Base-by-base conservation (phyloP, 139 green algal genomes). In the Zygnema cylindricum region DNA sequence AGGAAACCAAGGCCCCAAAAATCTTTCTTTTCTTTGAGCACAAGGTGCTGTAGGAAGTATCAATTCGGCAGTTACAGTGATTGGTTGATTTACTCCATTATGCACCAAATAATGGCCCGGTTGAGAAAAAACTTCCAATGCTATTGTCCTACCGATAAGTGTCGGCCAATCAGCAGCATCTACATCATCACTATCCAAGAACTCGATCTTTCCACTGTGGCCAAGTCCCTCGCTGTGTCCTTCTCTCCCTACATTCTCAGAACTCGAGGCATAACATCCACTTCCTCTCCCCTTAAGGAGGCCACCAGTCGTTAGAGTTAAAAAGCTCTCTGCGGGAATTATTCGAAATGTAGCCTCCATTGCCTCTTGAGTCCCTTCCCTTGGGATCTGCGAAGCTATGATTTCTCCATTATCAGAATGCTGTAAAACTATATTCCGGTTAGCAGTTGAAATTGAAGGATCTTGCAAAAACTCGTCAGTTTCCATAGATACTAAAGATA, bases 331-430 rank as follows among this genome's bases (percentile, higher is more conserved):
- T 79, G 75, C 16, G 22, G 43, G 42, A 22, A 84, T 63, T 2
- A 87, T 38, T 23, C 81, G 69, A 7, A 87, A 87, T 22, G 63
- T 87, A 21, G 81, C 55, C 30, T 35, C 35, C 36, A 69, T 69
- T 2, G 81, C 81, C 32, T 87, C 81, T 36, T 87, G 38, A 35
- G 81, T 87, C 36, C 81, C 81, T 33, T 87, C 81, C 32, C 55
- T 38, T 41, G 81, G 81, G 7, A 16, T 77, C 11, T 55, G 77
- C 41, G 7, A 43, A 49, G 71, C 71, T 57, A 25, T 7, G 40
- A 79, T 16, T 16, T 79, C 38, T 25, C 39, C 71, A 7, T 25
- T 16, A 79, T 43, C 71, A 49, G 7, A 57, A 43, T 79, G 11
- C 71, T 16, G 40, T 79, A 57, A 79, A 11, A 79, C 11, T 11